Evolutionary conservation across 164 flowering plant species (phyloP).

Genomic region (Pachysandra terminalis): DNA sequence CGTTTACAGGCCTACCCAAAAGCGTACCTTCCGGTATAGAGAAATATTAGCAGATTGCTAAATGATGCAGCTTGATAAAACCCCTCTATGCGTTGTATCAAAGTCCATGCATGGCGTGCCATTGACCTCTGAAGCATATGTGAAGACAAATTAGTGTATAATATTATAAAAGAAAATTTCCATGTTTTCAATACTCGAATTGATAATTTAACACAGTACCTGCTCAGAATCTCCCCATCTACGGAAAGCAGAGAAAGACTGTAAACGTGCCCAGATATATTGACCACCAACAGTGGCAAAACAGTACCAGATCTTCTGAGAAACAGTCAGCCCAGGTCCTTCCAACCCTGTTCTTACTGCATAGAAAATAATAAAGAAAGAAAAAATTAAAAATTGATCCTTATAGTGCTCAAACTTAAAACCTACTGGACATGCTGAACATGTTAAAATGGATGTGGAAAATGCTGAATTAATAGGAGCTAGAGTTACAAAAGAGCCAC

Average conservation of each 20-base stretch:
- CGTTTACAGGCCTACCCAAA: too few relatives aligned
- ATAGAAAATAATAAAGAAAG: conserved; percentile 2
- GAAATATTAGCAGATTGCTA: conserved; percentile 78
- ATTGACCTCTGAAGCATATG: conserved; percentile 59
- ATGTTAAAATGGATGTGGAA: neutral
- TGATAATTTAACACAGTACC: conserved; percentile 32
- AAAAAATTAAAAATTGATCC: neutral
- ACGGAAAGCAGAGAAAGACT: conserved; percentile 95
- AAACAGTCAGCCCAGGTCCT: conserved; percentile 84
- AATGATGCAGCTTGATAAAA: conserved; percentile 90
- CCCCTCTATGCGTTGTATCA: conserved; percentile 78
- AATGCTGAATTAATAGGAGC: neutral
- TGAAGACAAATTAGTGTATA: conserved; percentile 14
- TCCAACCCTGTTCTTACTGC: conserved; percentile 94
- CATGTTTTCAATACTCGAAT: neutral
- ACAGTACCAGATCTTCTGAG: conserved; percentile 92
- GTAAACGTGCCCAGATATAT: conserved; percentile 86
- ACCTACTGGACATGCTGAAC: neutral
- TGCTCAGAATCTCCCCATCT: conserved; percentile 97
- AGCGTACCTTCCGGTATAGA: conserved; percentile 79
- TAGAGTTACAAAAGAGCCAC: too few relatives aligned
- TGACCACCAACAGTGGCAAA: conserved; percentile 91
- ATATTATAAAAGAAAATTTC: neutral
- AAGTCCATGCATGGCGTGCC: conserved; percentile 74
- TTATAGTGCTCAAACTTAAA: neutral